Percentiles rank a stretch among this genome's conserved stretches.
phyloP scores from a whole-genome alignment of 192 early-diverging fungal genomes.

The Rhizophlyctis rosea region DNA sequence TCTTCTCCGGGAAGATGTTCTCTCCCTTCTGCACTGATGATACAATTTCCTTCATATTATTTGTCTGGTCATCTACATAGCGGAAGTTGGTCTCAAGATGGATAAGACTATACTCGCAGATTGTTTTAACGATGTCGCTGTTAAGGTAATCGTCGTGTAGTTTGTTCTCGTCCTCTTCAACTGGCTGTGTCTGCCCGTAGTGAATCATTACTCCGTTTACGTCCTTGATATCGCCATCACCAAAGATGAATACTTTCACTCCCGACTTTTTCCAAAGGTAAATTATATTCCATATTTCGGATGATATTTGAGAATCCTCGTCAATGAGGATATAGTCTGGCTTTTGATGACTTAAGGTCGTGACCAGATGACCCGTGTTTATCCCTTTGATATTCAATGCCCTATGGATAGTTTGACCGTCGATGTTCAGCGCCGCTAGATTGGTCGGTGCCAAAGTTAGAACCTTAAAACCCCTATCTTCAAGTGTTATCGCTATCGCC shows the following conservation, averaged over 20 bases:
- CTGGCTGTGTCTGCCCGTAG: slow-evolving; percentile 18
- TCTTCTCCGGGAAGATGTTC: too few species aligned
- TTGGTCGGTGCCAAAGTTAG: slow-evolving; percentile 11
- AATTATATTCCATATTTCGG: slow-evolving; percentile 19
- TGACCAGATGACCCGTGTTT: background rate
- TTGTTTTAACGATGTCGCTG: background rate
- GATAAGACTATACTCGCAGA: slow-evolving; percentile 7
- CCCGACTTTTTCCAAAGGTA: slow-evolving; percentile 5
- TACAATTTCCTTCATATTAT: slow-evolving; percentile 9
- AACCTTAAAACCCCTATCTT: background rate
- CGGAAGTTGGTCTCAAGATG: slow-evolving; percentile 2
- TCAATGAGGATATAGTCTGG: slow-evolving; percentile 14
- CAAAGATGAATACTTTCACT: slow-evolving; percentile 6
- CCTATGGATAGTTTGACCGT: slow-evolving; percentile 20
- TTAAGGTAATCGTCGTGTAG: slow-evolving; percentile 8
- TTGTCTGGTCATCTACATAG: slow-evolving; percentile 11
- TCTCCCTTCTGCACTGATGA: too few species aligned
- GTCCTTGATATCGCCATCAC: slow-evolving; percentile 3
- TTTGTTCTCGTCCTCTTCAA: slow-evolving; percentile 8
- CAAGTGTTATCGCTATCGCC: background rate
- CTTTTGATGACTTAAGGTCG: too few species aligned
- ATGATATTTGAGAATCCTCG: slow-evolving; percentile 18
- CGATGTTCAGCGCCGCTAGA: slow-evolving; percentile 5
- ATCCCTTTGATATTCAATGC: background rate
- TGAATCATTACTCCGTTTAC: too few species aligned